Base-by-base conservation (phyloP, 176 grass and related monocot genomes). In the Urochloa ruziziensis region DNA sequence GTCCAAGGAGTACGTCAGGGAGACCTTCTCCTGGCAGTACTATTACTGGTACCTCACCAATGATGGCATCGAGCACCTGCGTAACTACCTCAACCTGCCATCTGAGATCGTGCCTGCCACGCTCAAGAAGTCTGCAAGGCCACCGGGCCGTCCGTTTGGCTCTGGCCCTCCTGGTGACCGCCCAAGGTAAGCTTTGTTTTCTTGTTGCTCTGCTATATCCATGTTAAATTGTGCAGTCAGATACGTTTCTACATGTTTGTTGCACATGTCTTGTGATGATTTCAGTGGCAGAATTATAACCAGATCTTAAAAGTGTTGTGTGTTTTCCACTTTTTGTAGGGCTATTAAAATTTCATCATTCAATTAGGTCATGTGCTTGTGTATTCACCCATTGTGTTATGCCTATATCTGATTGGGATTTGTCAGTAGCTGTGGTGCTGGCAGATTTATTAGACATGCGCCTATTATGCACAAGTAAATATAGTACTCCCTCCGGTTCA, bases 21-120 rank as follows among this genome's bases (percentile, higher is more conserved):
- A 98, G 82, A 98, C 96, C 64, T 98, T 98, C 84, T 94, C 92
- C 9, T 95, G 93, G 93, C 92, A 95, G 77, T 80, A 90, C 60
- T 98, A 98, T 71, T 98, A 98, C 89, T 98, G 96, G 96, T 98
- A 98, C 71, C 96, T 98, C 54, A 95, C 92, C 79, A 95, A 98
- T 7, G 96, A 98, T 3, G 96, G 96, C 69, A 98, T 95, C 58
- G 96, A 98, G 91, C 54, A 84, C 89, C 91, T 98, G 33, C 88
- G 96, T 39, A 90, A 78, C 69, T 95, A 90, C 80, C 89, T 98
- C 25, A 98, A 98, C 79, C 93, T 98, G 27, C 96, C 93, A 8
- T 98, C 96, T 28, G 93, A 97, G 88, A 97, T 97, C 1, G 95
- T 97, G 62, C 95, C 95, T 13, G 90, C 92, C 9, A 97, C 95